A percentile compares a stretch with the other conserved stretches of the same genome.
These are phyloP conservation scores for Aspergillus unguis DNA, from an alignment of 2,329 filamentous ascomycete genomes.

Conservation along the genomic window DNA sequence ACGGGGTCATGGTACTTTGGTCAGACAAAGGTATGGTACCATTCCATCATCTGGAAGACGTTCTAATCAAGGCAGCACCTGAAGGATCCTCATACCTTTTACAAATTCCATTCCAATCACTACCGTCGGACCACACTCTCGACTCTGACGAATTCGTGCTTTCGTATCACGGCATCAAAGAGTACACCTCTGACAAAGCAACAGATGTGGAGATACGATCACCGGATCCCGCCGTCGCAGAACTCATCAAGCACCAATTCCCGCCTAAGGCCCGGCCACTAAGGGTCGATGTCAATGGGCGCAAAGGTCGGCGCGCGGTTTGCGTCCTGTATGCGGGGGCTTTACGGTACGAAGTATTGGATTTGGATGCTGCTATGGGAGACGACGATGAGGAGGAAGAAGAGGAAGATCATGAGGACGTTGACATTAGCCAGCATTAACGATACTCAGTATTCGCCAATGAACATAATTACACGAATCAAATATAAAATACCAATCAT, in stretches of 20 bases:
- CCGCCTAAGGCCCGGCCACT: conserved; percentile 46
- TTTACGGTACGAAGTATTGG: conserved; percentile 55
- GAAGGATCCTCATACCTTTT: conserved; percentile 32
- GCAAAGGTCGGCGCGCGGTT: conserved; percentile 51
- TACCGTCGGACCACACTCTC: conserved; percentile 2
- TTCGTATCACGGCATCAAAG: conserved; percentile 19
- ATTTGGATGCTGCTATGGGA: conserved; percentile 48
- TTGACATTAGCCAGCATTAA: neutral
- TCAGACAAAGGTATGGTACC: conserved; percentile 28
- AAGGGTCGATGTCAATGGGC: conserved; percentile 54
- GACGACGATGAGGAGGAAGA: conserved; percentile 29
- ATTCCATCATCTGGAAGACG: neutral
- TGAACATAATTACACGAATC: neutral
- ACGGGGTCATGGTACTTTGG: conserved; percentile 60
- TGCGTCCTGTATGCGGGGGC: conserved; percentile 55
- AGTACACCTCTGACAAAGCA: conserved; percentile 12
- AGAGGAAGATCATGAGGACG: conserved; percentile 16
- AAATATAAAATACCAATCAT: neutral
- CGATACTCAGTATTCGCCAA: no score
- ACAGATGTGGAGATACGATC: conserved; percentile 22
- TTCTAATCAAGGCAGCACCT: conserved; percentile 6
- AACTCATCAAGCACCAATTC: conserved; percentile 48
- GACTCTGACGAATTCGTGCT: conserved; percentile 16
- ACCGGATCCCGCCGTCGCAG: conserved; percentile 14
- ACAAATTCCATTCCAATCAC: conserved; percentile 31